Percentiles rank a stretch among this genome's conserved stretches.
phyloP scores from a whole-genome alignment of 768 basidiomycete genomes.

The Filobasidium wieringae region DNA sequence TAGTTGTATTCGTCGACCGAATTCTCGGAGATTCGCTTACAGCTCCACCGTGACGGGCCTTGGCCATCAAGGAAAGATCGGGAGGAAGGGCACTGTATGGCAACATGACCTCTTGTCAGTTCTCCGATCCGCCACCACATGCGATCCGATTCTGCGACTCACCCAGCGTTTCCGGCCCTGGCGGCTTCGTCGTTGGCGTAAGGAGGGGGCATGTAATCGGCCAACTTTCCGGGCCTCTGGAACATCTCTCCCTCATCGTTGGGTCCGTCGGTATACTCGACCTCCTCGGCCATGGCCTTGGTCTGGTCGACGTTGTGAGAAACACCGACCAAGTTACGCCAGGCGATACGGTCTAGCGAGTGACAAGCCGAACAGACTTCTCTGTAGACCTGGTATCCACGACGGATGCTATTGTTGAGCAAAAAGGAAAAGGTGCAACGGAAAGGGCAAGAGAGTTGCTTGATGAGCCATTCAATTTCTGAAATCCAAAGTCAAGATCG shows the following conservation, averaged over 20 bases:
- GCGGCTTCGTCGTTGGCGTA: constrained; percentile 98
- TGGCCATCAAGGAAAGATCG: constrained; percentile 91
- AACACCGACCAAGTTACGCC: constrained; percentile 97
- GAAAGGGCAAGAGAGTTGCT: no score
- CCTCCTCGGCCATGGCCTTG: constrained; percentile 84
- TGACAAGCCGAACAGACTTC: constrained; percentile 99
- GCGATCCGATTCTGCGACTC: no score
- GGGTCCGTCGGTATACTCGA: constrained; percentile 94
- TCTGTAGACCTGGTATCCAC: constrained; percentile 94
- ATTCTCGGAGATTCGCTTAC: constrained; percentile 46
- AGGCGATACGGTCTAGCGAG: constrained; percentile 96
- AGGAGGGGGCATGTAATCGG: constrained; percentile 88
- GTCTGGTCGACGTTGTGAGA: constrained; percentile 88
- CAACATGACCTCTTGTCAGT: no score
- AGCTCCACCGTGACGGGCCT: constrained; percentile 92
- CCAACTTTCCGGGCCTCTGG: constrained; percentile 92
- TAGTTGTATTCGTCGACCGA: constrained; percentile 32
- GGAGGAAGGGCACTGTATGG: constrained; percentile 95
- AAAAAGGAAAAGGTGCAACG: not conserved
- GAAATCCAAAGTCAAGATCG: not conserved
- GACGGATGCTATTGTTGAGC: constrained; percentile 59
- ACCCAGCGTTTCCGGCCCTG: constrained; percentile 79
- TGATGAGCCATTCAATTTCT: no score
- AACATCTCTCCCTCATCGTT: constrained; percentile 95
- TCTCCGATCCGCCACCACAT: not conserved